Percentiles rank a stretch among this genome's conserved stretches.
Evolutionary conservation across 768 basidiomycete genomes (phyloP).

Genomic region (Multifurca ochricompacta): DNA sequence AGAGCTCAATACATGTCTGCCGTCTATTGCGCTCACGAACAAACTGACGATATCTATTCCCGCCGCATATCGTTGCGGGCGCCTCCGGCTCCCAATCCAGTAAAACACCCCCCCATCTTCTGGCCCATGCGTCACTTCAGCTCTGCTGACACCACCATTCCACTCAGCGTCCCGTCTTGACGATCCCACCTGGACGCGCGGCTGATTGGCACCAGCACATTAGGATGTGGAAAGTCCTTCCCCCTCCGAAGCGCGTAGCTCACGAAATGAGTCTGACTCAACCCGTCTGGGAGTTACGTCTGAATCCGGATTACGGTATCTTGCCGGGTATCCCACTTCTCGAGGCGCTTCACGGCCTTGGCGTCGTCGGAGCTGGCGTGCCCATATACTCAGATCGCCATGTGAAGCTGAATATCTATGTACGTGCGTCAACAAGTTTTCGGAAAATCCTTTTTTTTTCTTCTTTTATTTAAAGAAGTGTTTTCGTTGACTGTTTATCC

Average conservation of each 20-base stretch:
- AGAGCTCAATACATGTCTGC: not conserved
- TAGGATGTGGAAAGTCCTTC: slow-evolving; percentile 1
- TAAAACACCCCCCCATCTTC: not conserved
- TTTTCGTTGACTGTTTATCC: not conserved
- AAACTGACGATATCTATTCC: not conserved
- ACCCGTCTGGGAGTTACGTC: slow-evolving; percentile 9
- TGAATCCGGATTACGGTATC: slow-evolving; percentile 12
- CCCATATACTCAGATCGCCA: not conserved
- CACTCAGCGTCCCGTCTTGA: not conserved
- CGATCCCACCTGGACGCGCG: slow-evolving; percentile 11
- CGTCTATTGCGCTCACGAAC: not conserved
- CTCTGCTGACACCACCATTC: not conserved
- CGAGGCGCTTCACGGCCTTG: slow-evolving; percentile 10
- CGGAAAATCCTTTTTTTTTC: too few species aligned
- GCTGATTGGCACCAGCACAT: slow-evolving; percentile 15
- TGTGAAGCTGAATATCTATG: slow-evolving; percentile 4
- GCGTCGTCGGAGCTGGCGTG: not conserved
- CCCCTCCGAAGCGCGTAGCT: not conserved
- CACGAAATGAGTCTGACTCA: not conserved
- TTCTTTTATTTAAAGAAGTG: not conserved
- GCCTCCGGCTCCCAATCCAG: slow-evolving; percentile 9
- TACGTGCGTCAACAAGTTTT: too few species aligned
- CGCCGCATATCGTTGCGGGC: slow-evolving; percentile 12
- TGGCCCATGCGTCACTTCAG: not conserved
- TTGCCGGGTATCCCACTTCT: slow-evolving; percentile 11